These are phyloP conservation scores for Aspergillus ochraceus DNA, from an alignment of 2,329 filamentous ascomycete genomes.

Conservation along the genomic window DNA sequence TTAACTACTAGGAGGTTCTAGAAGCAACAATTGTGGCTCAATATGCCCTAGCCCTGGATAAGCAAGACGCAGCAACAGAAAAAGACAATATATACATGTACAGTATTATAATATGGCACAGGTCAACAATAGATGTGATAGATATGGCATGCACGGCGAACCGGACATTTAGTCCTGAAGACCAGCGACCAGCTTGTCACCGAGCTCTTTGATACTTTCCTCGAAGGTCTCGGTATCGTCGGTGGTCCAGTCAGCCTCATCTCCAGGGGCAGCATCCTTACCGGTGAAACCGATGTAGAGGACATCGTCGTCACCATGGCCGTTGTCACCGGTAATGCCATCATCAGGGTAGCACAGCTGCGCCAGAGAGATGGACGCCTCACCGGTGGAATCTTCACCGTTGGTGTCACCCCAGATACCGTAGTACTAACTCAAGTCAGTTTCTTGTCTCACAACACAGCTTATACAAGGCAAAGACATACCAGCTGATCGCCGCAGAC, in stretches of 20 bases:
- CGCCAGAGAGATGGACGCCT: slow-evolving; percentile 59
- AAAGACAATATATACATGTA: neutral
- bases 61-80: no score
- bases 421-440: slow-evolving; percentile 45
- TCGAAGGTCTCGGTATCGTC: slow-evolving; percentile 31
- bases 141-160: neutral
- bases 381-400: slow-evolving; percentile 57
- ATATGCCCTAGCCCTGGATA: no score
- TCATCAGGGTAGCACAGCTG: slow-evolving; percentile 57
- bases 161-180: slow-evolving; percentile 6
- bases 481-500: slow-evolving; percentile 54
- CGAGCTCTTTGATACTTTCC: slow-evolving; percentile 52
- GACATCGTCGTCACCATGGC: slow-evolving; percentile 59
- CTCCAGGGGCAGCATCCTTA: slow-evolving; percentile 56
- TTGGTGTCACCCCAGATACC: slow-evolving; percentile 65
- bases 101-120: neutral
- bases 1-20: no score
- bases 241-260: slow-evolving; percentile 58
- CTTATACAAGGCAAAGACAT: neutral
- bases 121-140: neutral
- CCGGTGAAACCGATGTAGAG: slow-evolving; percentile 64
- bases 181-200: slow-evolving; percentile 51
- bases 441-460: neutral
- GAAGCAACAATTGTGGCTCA: no score
- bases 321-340: slow-evolving; percentile 55